Conservation (phyloP, 2,329 filamentous ascomycete species). For the Paracamarosporium sp. region DNA sequence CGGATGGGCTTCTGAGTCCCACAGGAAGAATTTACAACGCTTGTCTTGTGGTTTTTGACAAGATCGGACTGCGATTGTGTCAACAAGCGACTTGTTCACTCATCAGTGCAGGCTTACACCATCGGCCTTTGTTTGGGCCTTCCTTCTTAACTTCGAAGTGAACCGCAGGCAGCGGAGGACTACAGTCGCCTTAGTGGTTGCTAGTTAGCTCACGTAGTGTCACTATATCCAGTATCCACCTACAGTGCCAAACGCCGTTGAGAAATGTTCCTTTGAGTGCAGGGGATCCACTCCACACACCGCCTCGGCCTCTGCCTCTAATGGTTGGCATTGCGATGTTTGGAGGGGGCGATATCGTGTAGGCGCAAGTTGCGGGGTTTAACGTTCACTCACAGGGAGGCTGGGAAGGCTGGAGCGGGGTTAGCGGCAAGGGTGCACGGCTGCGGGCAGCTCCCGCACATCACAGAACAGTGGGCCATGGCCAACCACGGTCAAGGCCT, state of each 20-base stretch:
- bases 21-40: constrained; percentile 65
- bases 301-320: constrained; percentile 11
- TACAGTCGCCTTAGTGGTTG: constrained; percentile 57
- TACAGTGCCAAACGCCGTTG: constrained; percentile 38
- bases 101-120: constrained; percentile 45
- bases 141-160: constrained; percentile 65
- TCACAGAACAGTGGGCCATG: neutral
- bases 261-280: constrained; percentile 26
- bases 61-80: constrained; percentile 54
- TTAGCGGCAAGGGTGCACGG: neutral
- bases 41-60: constrained; percentile 59
- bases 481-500: neutral
- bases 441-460: constrained; percentile 1
- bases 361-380: neutral
- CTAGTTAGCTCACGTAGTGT: constrained; percentile 13
- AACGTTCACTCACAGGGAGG: neutral
- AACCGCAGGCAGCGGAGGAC: constrained; percentile 59
- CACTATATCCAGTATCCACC: constrained; percentile 5
- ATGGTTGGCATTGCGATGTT: constrained; percentile 26
- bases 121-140: constrained; percentile 62
- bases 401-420: neutral
- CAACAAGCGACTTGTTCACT: neutral
- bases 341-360: neutral
- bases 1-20: constrained; percentile 59
- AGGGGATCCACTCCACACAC: constrained; percentile 1